These are phyloP conservation scores for Suhomyces bribrorum DNA, from an alignment of 1,139 yeast species.

Conservation along the genomic window DNA sequence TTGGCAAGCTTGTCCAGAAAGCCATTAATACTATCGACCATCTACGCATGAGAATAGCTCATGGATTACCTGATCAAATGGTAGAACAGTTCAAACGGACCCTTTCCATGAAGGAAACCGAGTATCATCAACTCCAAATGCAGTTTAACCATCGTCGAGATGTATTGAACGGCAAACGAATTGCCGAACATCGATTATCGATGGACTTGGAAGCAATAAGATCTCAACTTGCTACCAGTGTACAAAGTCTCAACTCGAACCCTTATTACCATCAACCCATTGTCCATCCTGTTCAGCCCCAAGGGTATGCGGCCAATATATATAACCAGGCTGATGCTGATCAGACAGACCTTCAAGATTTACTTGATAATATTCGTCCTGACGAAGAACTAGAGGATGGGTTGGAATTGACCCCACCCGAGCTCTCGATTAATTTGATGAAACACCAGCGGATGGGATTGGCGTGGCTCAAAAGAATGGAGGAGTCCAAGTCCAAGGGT, in stretches of 20 bases:
- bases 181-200: conserved; percentile 1
- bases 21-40: conserved; percentile 3
- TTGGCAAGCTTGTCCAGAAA: conserved; percentile 1
- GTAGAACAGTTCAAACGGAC: conserved; percentile 3
- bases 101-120: conserved; percentile 7
- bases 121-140: conserved; percentile 5
- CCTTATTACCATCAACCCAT: background rate
- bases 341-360: conserved; percentile 38
- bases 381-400: conserved; percentile 50
- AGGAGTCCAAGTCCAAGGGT: conserved; percentile 59
- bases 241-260: background rate
- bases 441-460: conserved; percentile 88
- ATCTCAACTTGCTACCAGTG: conserved; percentile 1
- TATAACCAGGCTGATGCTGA: conserved; percentile 19
- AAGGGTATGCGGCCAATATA: conserved; percentile 24
- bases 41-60: background rate
- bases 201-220: conserved; percentile 1
- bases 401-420: conserved; percentile 66
- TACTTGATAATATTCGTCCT: conserved; percentile 67
- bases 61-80: background rate
- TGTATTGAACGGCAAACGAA: background rate
- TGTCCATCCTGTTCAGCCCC: conserved; percentile 5
- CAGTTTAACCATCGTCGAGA: conserved; percentile 2
- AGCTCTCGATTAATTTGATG: conserved; percentile 61
- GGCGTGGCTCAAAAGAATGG: conserved; percentile 76